Evolutionary conservation across 2,329 filamentous ascomycete species (phyloP).

Genomic region (Chrysoporthe cubensis): DNA sequence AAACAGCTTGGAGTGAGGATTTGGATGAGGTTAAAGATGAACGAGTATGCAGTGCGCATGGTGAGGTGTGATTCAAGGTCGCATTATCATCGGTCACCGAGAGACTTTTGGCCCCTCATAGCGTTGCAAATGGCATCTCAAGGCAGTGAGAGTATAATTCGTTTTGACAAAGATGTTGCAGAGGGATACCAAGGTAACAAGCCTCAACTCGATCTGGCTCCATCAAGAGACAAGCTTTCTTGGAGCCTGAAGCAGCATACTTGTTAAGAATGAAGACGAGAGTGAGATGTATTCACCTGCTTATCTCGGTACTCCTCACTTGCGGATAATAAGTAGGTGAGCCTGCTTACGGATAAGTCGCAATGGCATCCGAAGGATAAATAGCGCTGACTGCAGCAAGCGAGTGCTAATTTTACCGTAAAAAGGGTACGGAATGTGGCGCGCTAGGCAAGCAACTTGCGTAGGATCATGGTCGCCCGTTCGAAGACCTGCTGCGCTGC

Average conservation of each 20-base stretch:
- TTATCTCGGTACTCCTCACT: background rate
- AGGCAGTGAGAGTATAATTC: background rate
- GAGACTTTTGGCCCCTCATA: background rate
- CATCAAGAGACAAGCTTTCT: background rate
- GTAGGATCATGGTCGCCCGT: background rate
- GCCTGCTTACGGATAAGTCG: background rate
- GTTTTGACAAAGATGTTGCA: background rate
- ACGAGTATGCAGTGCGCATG: background rate
- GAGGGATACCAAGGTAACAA: background rate
- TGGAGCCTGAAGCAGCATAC: background rate
- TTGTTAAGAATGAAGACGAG: background rate
- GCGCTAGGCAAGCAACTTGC: slow-evolving; percentile 1
- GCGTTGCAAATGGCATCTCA: background rate
- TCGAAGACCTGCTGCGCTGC: background rate
- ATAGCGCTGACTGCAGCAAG: slow-evolving; percentile 3
- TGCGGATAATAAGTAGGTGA: slow-evolving; percentile 1
- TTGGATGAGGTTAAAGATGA: background rate
- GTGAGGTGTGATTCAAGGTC: background rate
- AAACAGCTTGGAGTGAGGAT: background rate
- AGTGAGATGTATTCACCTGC: background rate
- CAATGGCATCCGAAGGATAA: background rate
- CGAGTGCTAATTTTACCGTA: background rate
- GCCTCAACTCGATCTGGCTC: background rate
- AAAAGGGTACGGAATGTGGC: slow-evolving; percentile 1
- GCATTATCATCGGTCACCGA: background rate